Percentiles rank a stretch among this genome's conserved stretches.
Evolutionary conservation across 768 basidiomycete species (phyloP).

Genomic region (Xerocomus spinulosus): DNA sequence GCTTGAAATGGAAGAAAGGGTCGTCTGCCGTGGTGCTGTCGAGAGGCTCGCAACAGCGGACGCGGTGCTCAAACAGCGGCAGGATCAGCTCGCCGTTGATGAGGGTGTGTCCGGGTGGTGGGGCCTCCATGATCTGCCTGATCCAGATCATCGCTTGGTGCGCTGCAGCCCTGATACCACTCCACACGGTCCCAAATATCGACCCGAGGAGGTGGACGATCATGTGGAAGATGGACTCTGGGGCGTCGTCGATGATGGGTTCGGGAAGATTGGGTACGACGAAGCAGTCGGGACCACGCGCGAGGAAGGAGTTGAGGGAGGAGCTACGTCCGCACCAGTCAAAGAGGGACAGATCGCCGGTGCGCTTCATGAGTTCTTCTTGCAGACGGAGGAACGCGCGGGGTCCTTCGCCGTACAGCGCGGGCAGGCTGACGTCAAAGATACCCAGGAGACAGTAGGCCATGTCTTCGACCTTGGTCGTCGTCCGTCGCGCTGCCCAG

Average conservation of each 20-base stretch:
- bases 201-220: slow-evolving; percentile 9
- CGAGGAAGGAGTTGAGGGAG: slow-evolving; percentile 21
- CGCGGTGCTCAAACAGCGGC: slow-evolving; percentile 19
- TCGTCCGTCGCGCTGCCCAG: slow-evolving; percentile 28
- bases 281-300: slow-evolving; percentile 16
- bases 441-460: slow-evolving; percentile 30
- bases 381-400: slow-evolving; percentile 28
- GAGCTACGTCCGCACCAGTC: slow-evolving; percentile 24
- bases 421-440: slow-evolving; percentile 26
- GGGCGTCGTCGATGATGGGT: slow-evolving; percentile 4
- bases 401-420: slow-evolving; percentile 25
- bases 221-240: slow-evolving; percentile 9
- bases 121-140: slow-evolving; percentile 1
- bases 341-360: slow-evolving; percentile 20
- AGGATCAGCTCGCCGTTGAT: slow-evolving; percentile 23
- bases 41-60: slow-evolving; percentile 8
- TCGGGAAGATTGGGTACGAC: background rate
- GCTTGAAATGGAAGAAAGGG: slow-evolving; percentile 4
- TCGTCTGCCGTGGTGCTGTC: background rate
- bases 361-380: slow-evolving; percentile 27
- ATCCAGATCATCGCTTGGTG: background rate
- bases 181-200: slow-evolving; percentile 9
- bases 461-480: slow-evolving; percentile 27
- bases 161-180: slow-evolving; percentile 4
- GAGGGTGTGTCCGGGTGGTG: slow-evolving; percentile 17